A percentile compares a stretch with the other conserved stretches of the same genome.
Conservation (phyloP, 768 basidiomycete genomes). For the Piloderma croceum region DNA sequence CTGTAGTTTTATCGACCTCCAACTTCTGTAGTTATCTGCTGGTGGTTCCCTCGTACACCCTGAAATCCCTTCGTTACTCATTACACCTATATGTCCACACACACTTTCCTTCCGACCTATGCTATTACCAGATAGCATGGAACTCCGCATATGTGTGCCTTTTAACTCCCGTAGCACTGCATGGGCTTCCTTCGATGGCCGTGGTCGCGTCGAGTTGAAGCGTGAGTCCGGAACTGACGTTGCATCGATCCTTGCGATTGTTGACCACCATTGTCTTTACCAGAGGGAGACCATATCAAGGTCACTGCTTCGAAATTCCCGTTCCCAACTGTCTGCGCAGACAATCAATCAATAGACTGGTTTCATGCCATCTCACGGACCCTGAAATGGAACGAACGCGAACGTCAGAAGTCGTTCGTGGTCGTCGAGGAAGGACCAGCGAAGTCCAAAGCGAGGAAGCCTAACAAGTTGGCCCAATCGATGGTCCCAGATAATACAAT, state of each 20-base stretch:
- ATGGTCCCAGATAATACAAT: slow-evolving; percentile 10
- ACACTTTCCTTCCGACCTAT: slow-evolving; percentile 98
- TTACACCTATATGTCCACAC: slow-evolving; percentile 97
- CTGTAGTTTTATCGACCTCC: background rate
- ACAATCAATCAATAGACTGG: slow-evolving; percentile 98
- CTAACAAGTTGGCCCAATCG: slow-evolving; percentile 9
- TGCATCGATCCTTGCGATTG: slow-evolving; percentile 5
- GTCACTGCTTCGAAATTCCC: slow-evolving; percentile 95
- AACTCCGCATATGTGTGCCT: slow-evolving; percentile 96
- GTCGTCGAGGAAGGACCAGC: slow-evolving; percentile 86
- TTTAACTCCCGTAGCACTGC: slow-evolving; percentile 98
- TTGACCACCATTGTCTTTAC: slow-evolving; percentile 7
- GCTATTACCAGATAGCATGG: slow-evolving; percentile 98
- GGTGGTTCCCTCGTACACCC: slow-evolving; percentile 97
- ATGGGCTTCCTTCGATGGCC: slow-evolving; percentile 98
- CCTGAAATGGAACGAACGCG: slow-evolving; percentile 98
- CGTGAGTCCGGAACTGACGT: slow-evolving; percentile 51
- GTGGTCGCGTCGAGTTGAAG: slow-evolving; percentile 91
- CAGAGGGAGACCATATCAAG: slow-evolving; percentile 99
- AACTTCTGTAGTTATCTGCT: slow-evolving; percentile 67
- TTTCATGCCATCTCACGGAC: slow-evolving; percentile 96
- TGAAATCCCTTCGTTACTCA: slow-evolving; percentile 92
- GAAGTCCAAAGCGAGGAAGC: slow-evolving; percentile 30
- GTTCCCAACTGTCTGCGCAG: slow-evolving; percentile 97
- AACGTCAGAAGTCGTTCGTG: slow-evolving; percentile 97